Evolutionary conservation across 2,329 filamentous ascomycete genomes (phyloP).

Genomic region (Epichloe hybrida): DNA sequence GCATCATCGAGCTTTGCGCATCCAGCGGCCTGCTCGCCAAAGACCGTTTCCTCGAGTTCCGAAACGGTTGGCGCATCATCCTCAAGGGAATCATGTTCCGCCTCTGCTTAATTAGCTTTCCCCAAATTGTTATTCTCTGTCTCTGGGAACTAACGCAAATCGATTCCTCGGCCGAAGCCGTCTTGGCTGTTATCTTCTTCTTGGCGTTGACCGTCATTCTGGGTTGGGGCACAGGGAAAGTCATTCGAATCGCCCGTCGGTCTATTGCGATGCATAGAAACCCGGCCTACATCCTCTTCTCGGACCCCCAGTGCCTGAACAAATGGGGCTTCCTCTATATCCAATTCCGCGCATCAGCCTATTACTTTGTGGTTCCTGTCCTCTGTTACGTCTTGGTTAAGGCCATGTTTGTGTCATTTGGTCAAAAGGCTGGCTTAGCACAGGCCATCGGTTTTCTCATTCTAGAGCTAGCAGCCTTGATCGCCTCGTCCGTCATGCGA

Average conservation of each 20-base stretch:
- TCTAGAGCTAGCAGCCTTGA: slow-evolving; percentile 64
- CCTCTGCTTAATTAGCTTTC: slow-evolving; percentile 77
- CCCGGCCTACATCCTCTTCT: slow-evolving; percentile 90
- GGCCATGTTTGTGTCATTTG: slow-evolving; percentile 73
- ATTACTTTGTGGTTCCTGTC: slow-evolving; percentile 81
- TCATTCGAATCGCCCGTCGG: slow-evolving; percentile 73
- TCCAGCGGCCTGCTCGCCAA: slow-evolving; percentile 64
- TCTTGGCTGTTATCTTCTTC: slow-evolving; percentile 78
- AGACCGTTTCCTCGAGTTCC: slow-evolving; percentile 83
- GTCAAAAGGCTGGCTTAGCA: slow-evolving; percentile 52
- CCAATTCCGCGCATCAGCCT: slow-evolving; percentile 85
- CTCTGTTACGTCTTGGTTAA: slow-evolving; percentile 72
- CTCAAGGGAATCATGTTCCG: slow-evolving; percentile 89
- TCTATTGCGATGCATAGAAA: slow-evolving; percentile 51
- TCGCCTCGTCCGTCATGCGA: slow-evolving; percentile 63
- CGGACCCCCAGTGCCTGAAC: slow-evolving; percentile 73
- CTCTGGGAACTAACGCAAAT: slow-evolving; percentile 82
- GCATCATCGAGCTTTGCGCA: slow-evolving; percentile 58
- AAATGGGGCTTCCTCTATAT: slow-evolving; percentile 97
- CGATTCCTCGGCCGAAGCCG: slow-evolving; percentile 76
- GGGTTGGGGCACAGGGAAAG: slow-evolving; percentile 75
- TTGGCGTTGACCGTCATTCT: slow-evolving; percentile 64
- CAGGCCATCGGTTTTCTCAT: slow-evolving; percentile 78
- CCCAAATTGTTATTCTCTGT: slow-evolving; percentile 77
- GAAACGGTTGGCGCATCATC: slow-evolving; percentile 82